Conservation (phyloP, 306 rosid genomes). For the Sesbania bispinosa region DNA sequence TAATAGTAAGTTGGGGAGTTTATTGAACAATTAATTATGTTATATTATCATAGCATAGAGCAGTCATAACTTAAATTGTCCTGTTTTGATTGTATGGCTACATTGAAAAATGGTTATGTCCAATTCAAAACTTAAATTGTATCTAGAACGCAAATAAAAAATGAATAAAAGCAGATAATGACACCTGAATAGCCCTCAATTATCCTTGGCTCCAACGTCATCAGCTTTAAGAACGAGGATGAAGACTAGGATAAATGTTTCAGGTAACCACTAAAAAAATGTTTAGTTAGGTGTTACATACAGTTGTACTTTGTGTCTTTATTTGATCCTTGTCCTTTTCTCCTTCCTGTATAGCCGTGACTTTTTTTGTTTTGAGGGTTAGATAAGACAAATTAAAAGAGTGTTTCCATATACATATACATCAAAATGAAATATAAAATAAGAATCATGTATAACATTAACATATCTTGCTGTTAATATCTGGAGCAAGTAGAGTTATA, state of each 20-base stretch:
- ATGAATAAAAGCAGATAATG: neutral
- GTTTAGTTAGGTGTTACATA: constrained; percentile 13
- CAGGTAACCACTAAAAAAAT: constrained; percentile 11
- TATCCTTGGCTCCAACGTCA: constrained; percentile 28
- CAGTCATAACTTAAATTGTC: constrained; percentile 22
- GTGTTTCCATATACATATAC: neutral
- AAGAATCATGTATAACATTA: too few species aligned
- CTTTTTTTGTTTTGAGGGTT: neutral
- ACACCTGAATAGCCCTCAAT: constrained; percentile 16
- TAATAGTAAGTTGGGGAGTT: neutral
- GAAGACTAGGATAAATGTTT: constrained; percentile 16
- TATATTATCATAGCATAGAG: constrained; percentile 30
- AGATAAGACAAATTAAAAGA: neutral
- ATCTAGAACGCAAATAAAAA: neutral
- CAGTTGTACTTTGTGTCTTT: constrained; percentile 22
- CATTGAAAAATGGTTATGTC: neutral
- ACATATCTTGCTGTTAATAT: neutral
- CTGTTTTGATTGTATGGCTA: constrained; percentile 25
- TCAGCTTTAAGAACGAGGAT: constrained; percentile 26
- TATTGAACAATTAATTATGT: neutral
- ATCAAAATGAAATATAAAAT: neutral
- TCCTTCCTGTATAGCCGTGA: neutral
- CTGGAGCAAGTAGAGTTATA: neutral
- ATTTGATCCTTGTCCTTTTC: constrained; percentile 13
- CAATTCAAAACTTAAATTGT: neutral